Evolutionary conservation across 441 rosid species (phyloP).

Genomic region (Pelargonium cotyledonis): DNA sequence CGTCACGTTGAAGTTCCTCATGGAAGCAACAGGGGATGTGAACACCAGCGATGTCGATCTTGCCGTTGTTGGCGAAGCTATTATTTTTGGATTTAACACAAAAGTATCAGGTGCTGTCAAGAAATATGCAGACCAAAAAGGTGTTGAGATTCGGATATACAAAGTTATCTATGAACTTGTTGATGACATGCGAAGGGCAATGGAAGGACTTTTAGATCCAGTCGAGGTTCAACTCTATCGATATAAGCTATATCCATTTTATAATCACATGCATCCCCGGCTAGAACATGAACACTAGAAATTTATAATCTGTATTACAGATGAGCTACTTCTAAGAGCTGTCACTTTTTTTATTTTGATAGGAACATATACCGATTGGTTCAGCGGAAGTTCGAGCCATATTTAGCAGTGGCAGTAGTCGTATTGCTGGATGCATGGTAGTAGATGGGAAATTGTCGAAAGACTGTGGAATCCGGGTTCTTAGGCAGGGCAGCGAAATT

Average conservation of each 20-base stretch:
- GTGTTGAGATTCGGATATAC: conserved; percentile 90
- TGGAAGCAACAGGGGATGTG: conserved; percentile 87
- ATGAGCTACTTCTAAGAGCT: conserved; percentile 20
- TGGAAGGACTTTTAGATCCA: conserved; percentile 94
- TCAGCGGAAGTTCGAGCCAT: conserved; percentile 82
- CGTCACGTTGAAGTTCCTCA: conserved; percentile 79
- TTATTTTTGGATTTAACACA: conserved; percentile 83
- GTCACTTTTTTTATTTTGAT: conserved; percentile 22
- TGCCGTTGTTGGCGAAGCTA: conserved; percentile 79
- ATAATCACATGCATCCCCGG: background rate
- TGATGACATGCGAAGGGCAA: conserved; percentile 84
- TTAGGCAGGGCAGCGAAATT: conserved; percentile 57
- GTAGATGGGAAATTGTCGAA: conserved; percentile 78
- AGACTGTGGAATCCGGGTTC: conserved; percentile 77
- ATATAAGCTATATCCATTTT: background rate
- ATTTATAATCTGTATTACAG: conserved; percentile 11
- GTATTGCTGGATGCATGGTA: conserved; percentile 97
- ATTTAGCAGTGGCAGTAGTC: conserved; percentile 96
- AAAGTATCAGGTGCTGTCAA: conserved; percentile 72
- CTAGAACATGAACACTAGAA: background rate
- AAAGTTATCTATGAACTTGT: conserved; percentile 89
- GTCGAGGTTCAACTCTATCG: conserved; percentile 56
- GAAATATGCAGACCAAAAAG: conserved; percentile 74
- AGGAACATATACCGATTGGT: conserved; percentile 86
- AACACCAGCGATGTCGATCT: conserved; percentile 87